Conservation (phyloP, 176 grass and related monocot species). For the Eragrostis curvula region DNA sequence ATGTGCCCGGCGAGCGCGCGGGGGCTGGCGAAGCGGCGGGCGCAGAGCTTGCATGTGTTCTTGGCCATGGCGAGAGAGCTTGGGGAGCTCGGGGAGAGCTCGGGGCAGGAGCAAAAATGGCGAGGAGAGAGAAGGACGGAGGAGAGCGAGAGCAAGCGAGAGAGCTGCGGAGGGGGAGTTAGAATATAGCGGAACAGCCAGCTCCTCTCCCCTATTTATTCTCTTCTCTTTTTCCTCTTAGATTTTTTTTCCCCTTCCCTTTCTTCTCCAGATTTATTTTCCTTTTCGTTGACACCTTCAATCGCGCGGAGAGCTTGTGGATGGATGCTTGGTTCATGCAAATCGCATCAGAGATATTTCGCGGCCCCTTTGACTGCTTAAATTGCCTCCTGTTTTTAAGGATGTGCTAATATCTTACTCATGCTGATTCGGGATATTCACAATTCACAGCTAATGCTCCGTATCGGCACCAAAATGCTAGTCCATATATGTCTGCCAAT, state of each 20-base stretch:
- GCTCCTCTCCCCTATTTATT: slow-evolving; percentile 45
- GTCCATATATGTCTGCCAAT: background rate
- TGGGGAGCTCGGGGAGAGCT: slow-evolving; percentile 42
- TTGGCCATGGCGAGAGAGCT: slow-evolving; percentile 58
- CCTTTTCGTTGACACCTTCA: slow-evolving; percentile 40
- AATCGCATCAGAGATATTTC: slow-evolving; percentile 48
- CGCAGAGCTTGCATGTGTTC: slow-evolving; percentile 73
- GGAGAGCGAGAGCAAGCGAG: slow-evolving; percentile 52
- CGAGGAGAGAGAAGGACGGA: slow-evolving; percentile 38
- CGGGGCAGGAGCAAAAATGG: slow-evolving; percentile 42
- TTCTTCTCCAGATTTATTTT: background rate
- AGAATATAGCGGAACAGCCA: slow-evolving; percentile 42
- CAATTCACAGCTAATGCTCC: slow-evolving; percentile 3
- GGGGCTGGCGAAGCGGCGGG: slow-evolving; percentile 74
- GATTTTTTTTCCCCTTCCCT: background rate
- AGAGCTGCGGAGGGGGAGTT: slow-evolving; percentile 58
- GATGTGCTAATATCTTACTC: background rate
- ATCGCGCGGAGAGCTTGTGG: slow-evolving; percentile 24
- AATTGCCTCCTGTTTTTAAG: slow-evolving; percentile 41
- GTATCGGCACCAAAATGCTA: slow-evolving; percentile 15
- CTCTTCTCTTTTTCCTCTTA: background rate
- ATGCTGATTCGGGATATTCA: slow-evolving; percentile 7
- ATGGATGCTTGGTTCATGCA: slow-evolving; percentile 5
- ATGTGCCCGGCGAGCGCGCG: slow-evolving; percentile 76
- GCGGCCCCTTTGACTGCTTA: slow-evolving; percentile 36